Evolutionary conservation across 495 filamentous ascomycete species (phyloP).

Genomic region (Aspergillus kassunensis): DNA sequence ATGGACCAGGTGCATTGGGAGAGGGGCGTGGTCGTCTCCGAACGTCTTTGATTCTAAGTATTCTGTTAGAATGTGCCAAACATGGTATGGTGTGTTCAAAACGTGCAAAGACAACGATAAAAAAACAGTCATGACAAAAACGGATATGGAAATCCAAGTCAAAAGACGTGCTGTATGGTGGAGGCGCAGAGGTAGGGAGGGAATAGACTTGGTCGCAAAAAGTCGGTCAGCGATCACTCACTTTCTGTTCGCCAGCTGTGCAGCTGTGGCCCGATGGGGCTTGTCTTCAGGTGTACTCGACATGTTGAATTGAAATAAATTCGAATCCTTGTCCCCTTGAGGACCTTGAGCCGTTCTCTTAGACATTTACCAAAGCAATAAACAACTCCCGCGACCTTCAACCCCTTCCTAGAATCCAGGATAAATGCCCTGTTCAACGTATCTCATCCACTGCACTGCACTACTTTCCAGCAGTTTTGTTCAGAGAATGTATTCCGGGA

Average conservation of each 20-base stretch:
- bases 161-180: not conserved
- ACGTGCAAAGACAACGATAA: conserved; percentile 11
- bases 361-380: conserved; percentile 27
- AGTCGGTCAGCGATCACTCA: conserved; percentile 36
- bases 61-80: conserved; percentile 11
- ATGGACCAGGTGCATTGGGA: conserved; percentile 17
- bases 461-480: not conserved
- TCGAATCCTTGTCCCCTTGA: conserved; percentile 31
- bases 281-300: conserved; percentile 43
- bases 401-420: conserved; percentile 13
- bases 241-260: conserved; percentile 50
- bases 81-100: not conserved
- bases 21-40: conserved; percentile 27
- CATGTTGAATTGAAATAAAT: conserved; percentile 34
- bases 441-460: conserved; percentile 14
- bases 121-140: conserved; percentile 1
- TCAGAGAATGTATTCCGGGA: not conserved
- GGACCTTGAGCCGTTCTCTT: conserved; percentile 37
- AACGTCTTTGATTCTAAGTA: conserved; percentile 35
- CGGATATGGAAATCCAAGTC: not conserved
- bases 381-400: conserved; percentile 10
- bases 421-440: conserved; percentile 2
- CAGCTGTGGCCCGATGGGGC: conserved; percentile 47
- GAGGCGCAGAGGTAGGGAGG: not conserved
- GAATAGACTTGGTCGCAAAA: conserved; percentile 14